A percentile compares a stretch with the other conserved stretches of the same genome.
These are phyloP conservation scores for Rhodamnia rubescens DNA, from an alignment of 345 rosid species.

Conservation along the genomic window DNA sequence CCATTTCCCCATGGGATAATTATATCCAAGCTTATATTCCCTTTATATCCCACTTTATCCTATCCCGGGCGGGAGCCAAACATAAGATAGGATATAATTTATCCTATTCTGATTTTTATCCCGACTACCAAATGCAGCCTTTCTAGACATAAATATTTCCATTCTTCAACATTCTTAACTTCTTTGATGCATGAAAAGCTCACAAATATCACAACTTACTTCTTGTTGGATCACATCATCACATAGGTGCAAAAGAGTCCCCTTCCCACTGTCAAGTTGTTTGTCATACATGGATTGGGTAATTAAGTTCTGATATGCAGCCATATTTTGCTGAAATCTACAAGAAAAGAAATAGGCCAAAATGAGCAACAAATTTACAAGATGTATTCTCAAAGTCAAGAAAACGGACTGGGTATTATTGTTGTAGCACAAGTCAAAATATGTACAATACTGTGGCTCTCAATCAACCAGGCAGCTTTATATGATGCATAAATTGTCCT, in stretches of 20 bases:
- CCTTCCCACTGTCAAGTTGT: conserved; percentile 94
- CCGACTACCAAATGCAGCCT: too few relatives aligned
- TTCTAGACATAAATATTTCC: neutral
- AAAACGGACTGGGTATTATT: neutral
- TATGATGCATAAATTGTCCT: neutral
- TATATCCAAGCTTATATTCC: too few relatives aligned
- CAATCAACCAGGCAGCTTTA: neutral
- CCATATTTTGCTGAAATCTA: conserved; percentile 86
- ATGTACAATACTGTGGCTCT: neutral
- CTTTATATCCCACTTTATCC: too few relatives aligned
- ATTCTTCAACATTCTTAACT: neutral
- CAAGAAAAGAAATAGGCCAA: conserved; percentile 4
- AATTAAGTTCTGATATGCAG: conserved; percentile 78
- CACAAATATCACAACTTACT: conserved; percentile 33
- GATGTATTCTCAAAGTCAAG: neutral
- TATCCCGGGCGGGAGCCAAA: too few relatives aligned
- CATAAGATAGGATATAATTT: too few relatives aligned
- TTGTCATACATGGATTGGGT: conserved; percentile 96
- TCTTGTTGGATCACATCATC: conserved; percentile 99
- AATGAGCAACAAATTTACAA: neutral
- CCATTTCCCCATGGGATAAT: too few relatives aligned
- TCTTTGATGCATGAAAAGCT: neutral
- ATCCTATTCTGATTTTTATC: too few relatives aligned
- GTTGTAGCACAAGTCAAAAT: neutral
- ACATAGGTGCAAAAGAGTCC: conserved; percentile 90